Evolutionary conservation across 2,329 filamentous ascomycete genomes (phyloP), one percentile per base, ranked within the genome.

Genomic region (Verticillium isaacii): DNA sequence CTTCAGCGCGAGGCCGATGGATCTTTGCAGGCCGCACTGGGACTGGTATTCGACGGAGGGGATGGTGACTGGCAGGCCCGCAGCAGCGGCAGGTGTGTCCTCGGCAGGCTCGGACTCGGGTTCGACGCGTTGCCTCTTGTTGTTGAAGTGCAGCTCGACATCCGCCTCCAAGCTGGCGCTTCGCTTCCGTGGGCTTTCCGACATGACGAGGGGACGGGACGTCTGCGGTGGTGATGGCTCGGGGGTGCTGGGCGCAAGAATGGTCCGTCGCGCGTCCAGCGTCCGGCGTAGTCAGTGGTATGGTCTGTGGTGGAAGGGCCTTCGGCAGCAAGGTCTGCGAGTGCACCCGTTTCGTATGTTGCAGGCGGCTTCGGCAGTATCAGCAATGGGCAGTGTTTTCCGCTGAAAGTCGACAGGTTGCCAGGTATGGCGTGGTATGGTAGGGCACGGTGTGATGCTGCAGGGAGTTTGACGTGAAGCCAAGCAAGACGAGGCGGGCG

Each of bases 1-100:
- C 52, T 82, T 73, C 32, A 89, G 71, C 3, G 80, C 80, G 61
- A 88, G 70, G 0, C 80, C 81, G 61, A 89, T 82, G 12, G 84
- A 82, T 58, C 85, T 81, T 56, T 80, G 78, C 32, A 89, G 74
- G 1, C 80, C 77, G 50, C 70, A 69, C 59, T 77, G 73, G n/a
- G 75, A 72, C 63, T 74, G 66, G 52, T 72, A 72, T 23, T 74
- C 72, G 8, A 69, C 67, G 32, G 67, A 71, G 32, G 70, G 71
- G 23, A 66, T 59, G 19, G 32, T 58, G 41, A 66, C 57, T 32
- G 45, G 19, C 6, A 19, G 23, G 45, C 45, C 19, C 6, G 9
- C 45, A 25, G 19, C n/a, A 19, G 11, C 19, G 12, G 45, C 45
- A 36, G 34, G 34, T 52, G 45, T 19, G 9, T 52, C 45, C n/a